phyloP scores from a whole-genome alignment of 176 grass and related monocot genomes.

The Musa acuminata region DNA sequence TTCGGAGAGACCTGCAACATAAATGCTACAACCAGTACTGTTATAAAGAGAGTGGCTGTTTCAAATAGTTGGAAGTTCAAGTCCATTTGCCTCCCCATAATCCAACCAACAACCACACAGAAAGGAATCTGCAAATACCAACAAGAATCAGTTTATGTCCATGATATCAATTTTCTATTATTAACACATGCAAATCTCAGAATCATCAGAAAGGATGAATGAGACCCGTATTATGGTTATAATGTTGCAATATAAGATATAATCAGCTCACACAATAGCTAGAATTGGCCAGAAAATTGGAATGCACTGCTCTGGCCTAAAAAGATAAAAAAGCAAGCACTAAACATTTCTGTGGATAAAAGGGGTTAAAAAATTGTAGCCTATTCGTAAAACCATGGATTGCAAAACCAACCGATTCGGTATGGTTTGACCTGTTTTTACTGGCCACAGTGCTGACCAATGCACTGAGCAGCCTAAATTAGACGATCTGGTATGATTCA shows the following conservation, averaged over 20 bases:
- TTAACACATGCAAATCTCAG: background rate
- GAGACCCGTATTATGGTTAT: background rate
- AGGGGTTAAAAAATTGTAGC: background rate
- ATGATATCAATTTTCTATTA: background rate
- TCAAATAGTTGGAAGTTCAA: slow-evolving; percentile 98
- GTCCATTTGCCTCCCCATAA: slow-evolving; percentile 96
- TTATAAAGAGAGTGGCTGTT: slow-evolving; percentile 91
- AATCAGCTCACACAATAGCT: background rate
- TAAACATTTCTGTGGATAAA: background rate
- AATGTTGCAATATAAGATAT: background rate
- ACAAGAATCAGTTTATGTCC: slow-evolving; percentile 13
- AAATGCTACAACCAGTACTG: slow-evolving; percentile 86
- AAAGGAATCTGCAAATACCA: slow-evolving; percentile 71
- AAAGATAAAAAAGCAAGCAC: background rate
- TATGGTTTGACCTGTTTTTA: no score
- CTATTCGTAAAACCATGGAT: background rate
- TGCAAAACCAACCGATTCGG: no score
- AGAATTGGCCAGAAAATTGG: background rate
- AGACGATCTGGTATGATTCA: no score
- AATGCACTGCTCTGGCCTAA: background rate
- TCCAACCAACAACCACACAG: slow-evolving; percentile 95
- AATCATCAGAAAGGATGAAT: background rate
- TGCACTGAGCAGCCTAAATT: no score
- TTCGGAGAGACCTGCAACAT: slow-evolving; percentile 75
- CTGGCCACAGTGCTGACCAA: no score